Evolutionary conservation across 2,329 filamentous ascomycete genomes (phyloP).

Genomic region (Phyllosticta citrichinensis): DNA sequence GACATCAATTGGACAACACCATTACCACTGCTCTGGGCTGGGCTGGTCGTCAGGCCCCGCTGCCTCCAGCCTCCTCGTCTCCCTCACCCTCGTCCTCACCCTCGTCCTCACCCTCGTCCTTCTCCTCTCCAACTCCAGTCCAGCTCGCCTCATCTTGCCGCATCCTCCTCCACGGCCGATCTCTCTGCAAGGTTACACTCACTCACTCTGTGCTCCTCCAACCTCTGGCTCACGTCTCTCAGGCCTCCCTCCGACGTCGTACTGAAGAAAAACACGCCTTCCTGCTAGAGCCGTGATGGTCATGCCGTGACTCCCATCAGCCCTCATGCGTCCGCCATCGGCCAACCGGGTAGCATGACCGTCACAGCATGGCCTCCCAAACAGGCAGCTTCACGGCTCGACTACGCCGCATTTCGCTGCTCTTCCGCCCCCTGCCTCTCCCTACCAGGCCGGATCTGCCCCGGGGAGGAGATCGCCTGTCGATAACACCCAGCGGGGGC

Average conservation of each 20-base stretch:
- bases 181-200: slow-evolving; percentile 4
- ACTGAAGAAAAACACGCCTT: not conserved
- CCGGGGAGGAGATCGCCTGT: slow-evolving; percentile 6
- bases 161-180: slow-evolving; percentile 13
- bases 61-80: slow-evolving; percentile 3
- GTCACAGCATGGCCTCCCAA: slow-evolving; percentile 4
- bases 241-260: not conserved
- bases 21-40: not conserved
- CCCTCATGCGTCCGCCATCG: not conserved
- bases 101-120: not conserved
- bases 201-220: slow-evolving; percentile 3
- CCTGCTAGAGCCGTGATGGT: slow-evolving; percentile 7
- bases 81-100: slow-evolving; percentile 1
- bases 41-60: not conserved
- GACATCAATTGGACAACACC: slow-evolving; percentile 12
- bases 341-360: not conserved
- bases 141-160: slow-evolving; percentile 24
- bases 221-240: slow-evolving; percentile 1
- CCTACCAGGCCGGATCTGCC: slow-evolving; percentile 5
- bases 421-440: slow-evolving; percentile 5
- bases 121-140: not conserved
- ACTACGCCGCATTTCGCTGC: slow-evolving; percentile 2
- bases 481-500: slow-evolving; percentile 11
- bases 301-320: slow-evolving; percentile 27
- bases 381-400: not conserved